A percentile compares a stretch with the other conserved stretches of the same genome.
These are phyloP conservation scores for Uromyces viciae-fabae DNA, from an alignment of 1,284 basidiomycete species.

Conservation along the genomic window DNA sequence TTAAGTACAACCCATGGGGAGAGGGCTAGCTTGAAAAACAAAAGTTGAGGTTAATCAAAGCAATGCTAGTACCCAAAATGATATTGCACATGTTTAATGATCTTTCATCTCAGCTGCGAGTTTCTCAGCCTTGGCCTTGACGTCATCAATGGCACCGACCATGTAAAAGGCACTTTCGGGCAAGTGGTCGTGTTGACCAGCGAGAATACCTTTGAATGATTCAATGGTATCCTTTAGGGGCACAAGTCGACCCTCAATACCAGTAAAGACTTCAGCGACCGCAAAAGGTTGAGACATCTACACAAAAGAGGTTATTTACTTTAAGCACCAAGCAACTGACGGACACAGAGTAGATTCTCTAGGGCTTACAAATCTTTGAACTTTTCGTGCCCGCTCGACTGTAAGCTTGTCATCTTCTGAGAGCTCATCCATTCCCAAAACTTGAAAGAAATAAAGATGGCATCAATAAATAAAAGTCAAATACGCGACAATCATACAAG, in stretches of 20 bases:
- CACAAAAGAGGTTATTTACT: constrained; percentile 51
- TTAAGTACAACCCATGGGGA: too few relatives aligned
- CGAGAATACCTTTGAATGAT: constrained; percentile 94
- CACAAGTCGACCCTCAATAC: constrained; percentile 94
- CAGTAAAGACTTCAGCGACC: constrained; percentile 98
- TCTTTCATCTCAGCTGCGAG: constrained; percentile 76
- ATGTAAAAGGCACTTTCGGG: constrained; percentile 69
- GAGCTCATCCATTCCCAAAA: constrained; percentile 99
- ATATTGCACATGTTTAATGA: neutral
- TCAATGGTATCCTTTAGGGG: constrained; percentile 84
- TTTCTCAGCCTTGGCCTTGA: constrained; percentile 91
- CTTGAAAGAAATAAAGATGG: constrained; percentile 63
- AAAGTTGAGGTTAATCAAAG: too few relatives aligned
- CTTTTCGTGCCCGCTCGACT: constrained; percentile 67
- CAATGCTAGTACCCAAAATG: too few relatives aligned
- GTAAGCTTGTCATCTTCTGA: constrained; percentile 99
- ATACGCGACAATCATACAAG: too few relatives aligned
- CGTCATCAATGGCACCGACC: constrained; percentile 87
- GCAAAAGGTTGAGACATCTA: constrained; percentile 99
- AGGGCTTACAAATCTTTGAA: constrained; percentile 52
- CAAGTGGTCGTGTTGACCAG: constrained; percentile 77
- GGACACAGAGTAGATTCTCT: neutral
- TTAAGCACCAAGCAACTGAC: neutral
- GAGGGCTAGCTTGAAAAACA: too few relatives aligned
- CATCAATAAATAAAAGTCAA: neutral